Evolutionary conservation across 257 asterid species (phyloP).

Genomic region (Dorcoceras hygrometricum): DNA sequence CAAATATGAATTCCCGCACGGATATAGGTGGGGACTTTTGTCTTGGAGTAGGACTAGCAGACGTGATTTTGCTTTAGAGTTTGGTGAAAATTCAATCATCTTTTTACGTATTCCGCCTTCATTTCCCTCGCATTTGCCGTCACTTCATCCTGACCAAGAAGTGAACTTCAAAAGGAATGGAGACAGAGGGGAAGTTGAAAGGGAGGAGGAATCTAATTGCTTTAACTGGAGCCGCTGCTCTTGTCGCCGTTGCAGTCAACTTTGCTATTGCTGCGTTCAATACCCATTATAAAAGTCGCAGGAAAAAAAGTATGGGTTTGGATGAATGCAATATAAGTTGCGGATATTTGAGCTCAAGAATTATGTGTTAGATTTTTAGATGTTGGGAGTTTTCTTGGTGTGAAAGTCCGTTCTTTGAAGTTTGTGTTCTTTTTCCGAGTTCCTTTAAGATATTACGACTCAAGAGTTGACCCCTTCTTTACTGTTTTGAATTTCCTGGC

Average conservation of each 20-base stretch:
- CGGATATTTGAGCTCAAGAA: not conserved
- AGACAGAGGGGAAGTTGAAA: conserved; percentile 37
- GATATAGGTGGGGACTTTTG: not conserved
- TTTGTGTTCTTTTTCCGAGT: not conserved
- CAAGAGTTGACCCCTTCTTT: not conserved
- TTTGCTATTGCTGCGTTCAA: conserved; percentile 56
- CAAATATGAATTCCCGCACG: too few relatives aligned
- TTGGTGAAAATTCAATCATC: conserved; percentile 30
- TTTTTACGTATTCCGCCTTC: conserved; percentile 21
- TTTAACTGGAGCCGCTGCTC: conserved; percentile 88
- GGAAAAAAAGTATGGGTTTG: conserved; percentile 49
- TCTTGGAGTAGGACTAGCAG: too few relatives aligned
- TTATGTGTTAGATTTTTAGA: not conserved
- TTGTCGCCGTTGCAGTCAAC: conserved; percentile 72
- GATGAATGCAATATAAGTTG: not conserved
- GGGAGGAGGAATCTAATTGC: conserved; percentile 55
- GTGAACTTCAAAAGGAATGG: conserved; percentile 26
- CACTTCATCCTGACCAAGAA: conserved; percentile 13
- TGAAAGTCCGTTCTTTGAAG: conserved; percentile 10
- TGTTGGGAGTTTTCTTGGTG: conserved; percentile 13
- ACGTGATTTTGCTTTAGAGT: not conserved
- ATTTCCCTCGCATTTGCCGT: conserved; percentile 47
- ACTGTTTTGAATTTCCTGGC: not conserved
- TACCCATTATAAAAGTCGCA: conserved; percentile 54
- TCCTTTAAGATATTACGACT: not conserved